Conservation (phyloP, 1,284 basidiomycete species). For the Termitomyces sp. region DNA sequence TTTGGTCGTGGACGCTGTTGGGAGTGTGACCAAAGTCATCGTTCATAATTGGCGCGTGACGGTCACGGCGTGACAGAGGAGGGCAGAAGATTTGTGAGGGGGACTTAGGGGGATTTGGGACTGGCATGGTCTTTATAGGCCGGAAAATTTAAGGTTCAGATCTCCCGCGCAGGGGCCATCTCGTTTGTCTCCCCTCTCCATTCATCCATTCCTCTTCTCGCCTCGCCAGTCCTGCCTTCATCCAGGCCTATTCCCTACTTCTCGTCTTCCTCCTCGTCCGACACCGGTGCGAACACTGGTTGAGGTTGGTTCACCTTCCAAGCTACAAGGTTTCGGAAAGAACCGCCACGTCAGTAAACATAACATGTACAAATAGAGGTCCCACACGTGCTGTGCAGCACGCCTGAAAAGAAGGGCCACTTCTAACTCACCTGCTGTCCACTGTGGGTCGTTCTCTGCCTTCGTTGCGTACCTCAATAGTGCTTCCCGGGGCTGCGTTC, state of each 20-base stretch:
- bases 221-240: neutral
- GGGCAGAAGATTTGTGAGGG: constrained; percentile 61
- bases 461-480: constrained; percentile 86
- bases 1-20: constrained; percentile 31
- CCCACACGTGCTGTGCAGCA: constrained; percentile 33
- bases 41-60: constrained; percentile 55
- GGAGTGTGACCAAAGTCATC: constrained; percentile 28
- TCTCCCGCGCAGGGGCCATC: constrained; percentile 67
- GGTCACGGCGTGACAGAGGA: constrained; percentile 47
- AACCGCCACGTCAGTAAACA: constrained; percentile 62
- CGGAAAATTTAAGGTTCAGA: constrained; percentile 73
- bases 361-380: constrained; percentile 35
- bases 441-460: constrained; percentile 73
- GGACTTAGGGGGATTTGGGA: constrained; percentile 66
- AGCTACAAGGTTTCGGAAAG: constrained; percentile 59
- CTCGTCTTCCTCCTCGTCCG: constrained; percentile 47
- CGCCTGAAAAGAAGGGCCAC: constrained; percentile 22
- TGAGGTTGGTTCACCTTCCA: constrained; percentile 79
- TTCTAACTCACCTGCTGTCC: constrained; percentile 67
- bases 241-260: constrained; percentile 16
- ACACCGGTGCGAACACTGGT: constrained; percentile 67
- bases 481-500: constrained; percentile 84
- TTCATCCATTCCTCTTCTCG: constrained; percentile 15
- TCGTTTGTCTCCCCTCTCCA: constrained; percentile 18
- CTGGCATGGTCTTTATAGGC: constrained; percentile 74